Conservation (phyloP, 2,329 filamentous ascomycete genomes). For the Alternaria gaisen region DNA sequence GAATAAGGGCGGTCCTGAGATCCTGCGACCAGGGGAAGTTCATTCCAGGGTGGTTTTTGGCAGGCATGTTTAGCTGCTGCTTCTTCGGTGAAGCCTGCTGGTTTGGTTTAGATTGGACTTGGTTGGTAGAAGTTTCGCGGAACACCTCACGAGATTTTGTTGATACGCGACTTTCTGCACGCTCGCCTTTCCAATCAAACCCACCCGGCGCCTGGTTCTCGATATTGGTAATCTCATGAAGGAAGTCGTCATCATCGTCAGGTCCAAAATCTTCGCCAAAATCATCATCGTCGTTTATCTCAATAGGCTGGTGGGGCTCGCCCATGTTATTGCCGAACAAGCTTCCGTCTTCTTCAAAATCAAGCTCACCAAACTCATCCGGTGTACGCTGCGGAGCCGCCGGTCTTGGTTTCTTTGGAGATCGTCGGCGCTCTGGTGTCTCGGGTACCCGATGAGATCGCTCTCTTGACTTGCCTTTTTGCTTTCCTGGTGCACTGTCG, state of each 20-base stretch:
- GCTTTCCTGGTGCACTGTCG: background rate
- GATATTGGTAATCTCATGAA: slow-evolving; percentile 55
- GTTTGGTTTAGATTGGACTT: slow-evolving; percentile 24
- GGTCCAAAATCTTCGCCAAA: slow-evolving; percentile 41
- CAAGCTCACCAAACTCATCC: slow-evolving; percentile 37
- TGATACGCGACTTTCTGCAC: slow-evolving; percentile 22
- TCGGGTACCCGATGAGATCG: slow-evolving; percentile 33
- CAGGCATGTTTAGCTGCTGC: slow-evolving; percentile 33
- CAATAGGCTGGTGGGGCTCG: slow-evolving; percentile 16
- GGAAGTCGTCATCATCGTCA: slow-evolving; percentile 45
- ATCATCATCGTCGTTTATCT: slow-evolving; percentile 23
- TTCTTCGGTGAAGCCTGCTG: slow-evolving; percentile 41
- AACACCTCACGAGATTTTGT: slow-evolving; percentile 36
- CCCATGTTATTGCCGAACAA: slow-evolving; percentile 25
- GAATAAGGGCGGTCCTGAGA: slow-evolving; percentile 79
- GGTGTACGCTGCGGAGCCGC: slow-evolving; percentile 13
- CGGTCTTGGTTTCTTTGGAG: slow-evolving; percentile 18
- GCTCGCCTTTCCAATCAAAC: slow-evolving; percentile 44
- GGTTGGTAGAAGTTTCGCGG: slow-evolving; percentile 42
- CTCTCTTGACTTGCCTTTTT: slow-evolving; percentile 16
- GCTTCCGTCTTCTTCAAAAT: slow-evolving; percentile 36
- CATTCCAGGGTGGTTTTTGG: slow-evolving; percentile 54
- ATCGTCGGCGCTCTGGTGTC: slow-evolving; percentile 32
- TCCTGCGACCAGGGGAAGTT: slow-evolving; percentile 80
- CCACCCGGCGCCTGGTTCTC: slow-evolving; percentile 48